phyloP scores from a whole-genome alignment of 208 protist genomes.

The Acanthamoeba lenticulata region DNA sequence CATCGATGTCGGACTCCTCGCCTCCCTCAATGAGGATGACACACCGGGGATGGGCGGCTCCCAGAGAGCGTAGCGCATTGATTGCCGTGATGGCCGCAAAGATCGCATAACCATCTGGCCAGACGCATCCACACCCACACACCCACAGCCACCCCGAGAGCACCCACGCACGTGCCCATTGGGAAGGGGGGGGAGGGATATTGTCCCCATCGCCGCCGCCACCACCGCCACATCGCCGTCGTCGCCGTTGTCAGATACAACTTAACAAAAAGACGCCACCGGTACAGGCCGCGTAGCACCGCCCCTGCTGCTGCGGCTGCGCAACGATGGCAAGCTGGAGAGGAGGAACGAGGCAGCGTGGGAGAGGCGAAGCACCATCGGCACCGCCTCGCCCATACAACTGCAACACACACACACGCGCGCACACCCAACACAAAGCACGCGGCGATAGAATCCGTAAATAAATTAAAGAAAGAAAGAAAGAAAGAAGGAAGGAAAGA shows the following conservation, averaged over 20 bases:
- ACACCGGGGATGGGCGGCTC: background rate
- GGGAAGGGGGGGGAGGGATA: too few species aligned
- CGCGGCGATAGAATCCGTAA: too few species aligned
- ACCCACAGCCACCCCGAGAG: too few species aligned
- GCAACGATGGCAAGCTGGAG: too few species aligned
- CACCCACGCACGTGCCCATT: background rate
- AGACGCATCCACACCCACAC: too few species aligned
- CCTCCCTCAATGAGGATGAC: slow-evolving; percentile 78
- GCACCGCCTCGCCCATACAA: slow-evolving; percentile 76
- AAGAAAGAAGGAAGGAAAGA: background rate
- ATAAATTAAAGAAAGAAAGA: background rate
- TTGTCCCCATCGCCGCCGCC: too few species aligned
- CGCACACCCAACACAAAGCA: background rate
- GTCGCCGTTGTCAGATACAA: too few species aligned
- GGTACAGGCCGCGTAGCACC: too few species aligned
- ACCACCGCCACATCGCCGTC: too few species aligned
- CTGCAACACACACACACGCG: background rate
- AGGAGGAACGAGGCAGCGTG: too few species aligned
- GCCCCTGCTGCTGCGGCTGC: too few species aligned
- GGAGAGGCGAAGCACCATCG: slow-evolving; percentile 62
- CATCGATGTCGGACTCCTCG: slow-evolving; percentile 70
- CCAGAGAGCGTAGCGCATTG: slow-evolving; percentile 54
- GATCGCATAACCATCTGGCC: slow-evolving; percentile 56
- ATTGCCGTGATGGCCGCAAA: slow-evolving; percentile 76
- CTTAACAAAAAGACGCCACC: too few species aligned